Evolutionary conservation across 192 early-diverging fungal species (phyloP), one percentile per base, ranked within the genome.

Genomic region (Entophlyctis luteolus): DNA sequence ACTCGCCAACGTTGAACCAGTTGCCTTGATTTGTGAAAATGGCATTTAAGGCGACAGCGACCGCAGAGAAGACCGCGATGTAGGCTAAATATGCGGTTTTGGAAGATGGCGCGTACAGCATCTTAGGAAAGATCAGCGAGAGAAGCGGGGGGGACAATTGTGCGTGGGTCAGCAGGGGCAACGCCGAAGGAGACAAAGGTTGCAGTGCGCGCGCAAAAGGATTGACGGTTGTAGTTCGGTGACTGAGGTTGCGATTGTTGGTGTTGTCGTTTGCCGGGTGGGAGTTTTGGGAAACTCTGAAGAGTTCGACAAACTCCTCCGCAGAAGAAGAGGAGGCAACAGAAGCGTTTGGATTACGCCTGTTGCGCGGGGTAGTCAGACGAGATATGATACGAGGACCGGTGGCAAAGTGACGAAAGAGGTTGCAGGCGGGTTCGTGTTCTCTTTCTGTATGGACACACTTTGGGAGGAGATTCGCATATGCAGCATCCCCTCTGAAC

Each of bases 11-110:
- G 72, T 93, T 84, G 72, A 98, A 95, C 45, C 83, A 83, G 74
- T 93, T 88, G 36, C 92, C 93, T 56, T 92, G 87, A 22, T 90
- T 90, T 10, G 91, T 93, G 62, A 95, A 82, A 31, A 94, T 75
- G 68, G 95, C 84, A 71, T 97, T 91, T 8, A 97, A 84, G 31
- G 78, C 77, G n/a, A 89, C 86, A 62, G 84, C 68, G 6, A 76
- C 59, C 49, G 59, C 76, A n/a, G 72, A 38, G 28, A 72, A 54
- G 3, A 29, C 48, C 27, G 39, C 73, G 16, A 50, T 39, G 55
- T 77, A 81, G 28, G 38, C 53, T 20, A 81, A 39, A 52, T 53
- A 68, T 5, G 79, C 62, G 49, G 58, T 55, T 42, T 81, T 81
- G 35, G 75, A 75, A n/a, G n/a, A n/a, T n/a, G n/a, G n/a, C n/a